Evolutionary conservation across 78 protist species (phyloP).

Genomic region (Dictyostelium capitatum): DNA sequence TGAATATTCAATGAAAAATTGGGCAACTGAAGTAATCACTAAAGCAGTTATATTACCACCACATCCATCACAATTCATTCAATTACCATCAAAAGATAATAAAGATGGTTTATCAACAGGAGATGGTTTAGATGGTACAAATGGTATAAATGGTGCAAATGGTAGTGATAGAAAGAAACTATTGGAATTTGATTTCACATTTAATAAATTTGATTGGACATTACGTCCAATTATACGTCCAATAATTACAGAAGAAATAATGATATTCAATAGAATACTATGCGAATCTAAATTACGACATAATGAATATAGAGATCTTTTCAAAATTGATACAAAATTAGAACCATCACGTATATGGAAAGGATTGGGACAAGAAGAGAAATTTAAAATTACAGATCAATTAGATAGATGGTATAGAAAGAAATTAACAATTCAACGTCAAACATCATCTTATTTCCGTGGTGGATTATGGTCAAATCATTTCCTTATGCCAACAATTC

Average conservation of each 20-base stretch:
- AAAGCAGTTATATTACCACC: conserved; percentile 54
- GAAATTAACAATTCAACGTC: conserved; percentile 14
- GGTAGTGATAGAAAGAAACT: not conserved
- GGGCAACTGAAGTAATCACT: conserved; percentile 48
- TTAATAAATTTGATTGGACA: not conserved
- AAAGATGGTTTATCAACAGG: not conserved
- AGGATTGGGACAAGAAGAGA: not conserved
- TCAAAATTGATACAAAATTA: not conserved
- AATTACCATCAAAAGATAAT: conserved; percentile 28
- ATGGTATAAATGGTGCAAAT: not conserved
- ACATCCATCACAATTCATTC: conserved; percentile 66
- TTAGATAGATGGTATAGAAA: conserved; percentile 38
- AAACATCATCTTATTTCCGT: not conserved
- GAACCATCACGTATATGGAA: conserved; percentile 21
- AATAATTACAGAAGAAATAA: not conserved
- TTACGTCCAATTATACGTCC: conserved; percentile 8
- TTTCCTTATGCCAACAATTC: conserved; percentile 47
- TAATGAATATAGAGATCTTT: not conserved
- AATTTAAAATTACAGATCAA: conserved; percentile 7
- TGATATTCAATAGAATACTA: conserved; percentile 5
- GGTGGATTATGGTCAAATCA: conserved; percentile 62
- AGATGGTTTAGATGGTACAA: not conserved
- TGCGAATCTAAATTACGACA: not conserved
- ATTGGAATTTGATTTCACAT: not conserved
- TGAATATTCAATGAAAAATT: conserved; percentile 66